A percentile compares a stretch with the other conserved stretches of the same genome.
Conservation (phyloP, 257 asterid species). For the Solanum chmielewskii region DNA sequence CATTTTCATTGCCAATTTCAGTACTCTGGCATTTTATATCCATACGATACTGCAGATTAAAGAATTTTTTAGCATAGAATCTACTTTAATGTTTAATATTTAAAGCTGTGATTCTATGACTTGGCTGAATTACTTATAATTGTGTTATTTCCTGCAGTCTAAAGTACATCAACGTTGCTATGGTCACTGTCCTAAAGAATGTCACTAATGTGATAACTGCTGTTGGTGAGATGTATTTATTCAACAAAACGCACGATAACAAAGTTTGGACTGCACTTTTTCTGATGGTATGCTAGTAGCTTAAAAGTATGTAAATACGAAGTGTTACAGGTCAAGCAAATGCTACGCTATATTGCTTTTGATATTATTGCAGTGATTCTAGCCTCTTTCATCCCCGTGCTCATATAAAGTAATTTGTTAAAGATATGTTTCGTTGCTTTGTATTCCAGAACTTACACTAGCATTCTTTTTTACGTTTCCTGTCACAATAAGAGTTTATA, state of each 20-base stretch:
- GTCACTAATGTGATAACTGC: slow-evolving; percentile 96
- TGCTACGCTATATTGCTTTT: not conserved
- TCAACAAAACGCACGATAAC: slow-evolving; percentile 83
- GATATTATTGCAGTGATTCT: not conserved
- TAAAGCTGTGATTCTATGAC: not conserved
- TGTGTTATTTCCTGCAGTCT: slow-evolving; percentile 42
- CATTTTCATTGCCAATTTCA: not conserved
- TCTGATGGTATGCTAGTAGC: slow-evolving; percentile 53
- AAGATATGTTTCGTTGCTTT: not conserved
- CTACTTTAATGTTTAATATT: not conserved
- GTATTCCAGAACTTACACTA: not conserved
- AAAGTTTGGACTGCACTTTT: slow-evolving; percentile 96
- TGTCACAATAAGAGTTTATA: not conserved
- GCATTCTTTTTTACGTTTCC: not conserved
- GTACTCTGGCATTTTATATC: not conserved
- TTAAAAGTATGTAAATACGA: not conserved
- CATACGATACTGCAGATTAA: not conserved
- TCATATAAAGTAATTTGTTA: not conserved
- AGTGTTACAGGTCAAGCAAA: not conserved
- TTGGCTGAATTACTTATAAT: not conserved
- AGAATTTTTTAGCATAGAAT: not conserved
- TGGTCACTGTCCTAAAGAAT: slow-evolving; percentile 99
- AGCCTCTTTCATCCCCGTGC: not conserved
- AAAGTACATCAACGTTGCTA: slow-evolving; percentile 84
- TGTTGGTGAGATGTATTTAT: slow-evolving; percentile 89